A percentile compares a stretch with the other conserved stretches of the same genome.
phyloP scores from a whole-genome alignment of 106 monocot species.

The Platanthera zijinensis region DNA sequence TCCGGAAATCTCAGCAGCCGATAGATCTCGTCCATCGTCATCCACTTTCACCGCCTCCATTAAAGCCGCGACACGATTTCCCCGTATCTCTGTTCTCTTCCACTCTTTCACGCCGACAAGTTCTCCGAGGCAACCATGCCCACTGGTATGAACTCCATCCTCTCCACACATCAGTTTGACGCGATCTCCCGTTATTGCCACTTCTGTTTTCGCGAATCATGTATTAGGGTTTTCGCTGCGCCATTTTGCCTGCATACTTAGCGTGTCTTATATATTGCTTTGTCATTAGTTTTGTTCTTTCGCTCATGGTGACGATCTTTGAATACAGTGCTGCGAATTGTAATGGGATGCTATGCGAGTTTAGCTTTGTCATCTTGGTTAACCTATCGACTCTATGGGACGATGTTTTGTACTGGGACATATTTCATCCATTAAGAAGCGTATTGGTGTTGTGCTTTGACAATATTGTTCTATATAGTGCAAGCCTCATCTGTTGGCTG shows the following conservation, averaged over 20 bases:
- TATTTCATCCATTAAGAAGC: neutral
- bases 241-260: neutral
- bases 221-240: neutral
- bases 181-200: no score
- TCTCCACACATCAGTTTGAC: neutral
- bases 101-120: neutral
- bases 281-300: neutral
- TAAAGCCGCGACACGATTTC: neutral
- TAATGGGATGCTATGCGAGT: neutral
- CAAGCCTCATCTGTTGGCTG: neutral
- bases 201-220: neutral
- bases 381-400: neutral
- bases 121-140: neutral
- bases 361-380: neutral
- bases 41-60: neutral
- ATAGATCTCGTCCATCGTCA: neutral
- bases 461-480: neutral
- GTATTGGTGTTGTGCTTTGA: neutral
- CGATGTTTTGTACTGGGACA: neutral
- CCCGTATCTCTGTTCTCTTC: neutral
- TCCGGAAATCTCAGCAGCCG: neutral
- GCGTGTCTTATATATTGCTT: neutral
- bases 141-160: conserved; percentile 3
- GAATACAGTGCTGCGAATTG: neutral
- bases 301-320: neutral